These are phyloP conservation scores for Hericium rajendrae DNA, from an alignment of 768 basidiomycete genomes.

Conservation along the genomic window DNA sequence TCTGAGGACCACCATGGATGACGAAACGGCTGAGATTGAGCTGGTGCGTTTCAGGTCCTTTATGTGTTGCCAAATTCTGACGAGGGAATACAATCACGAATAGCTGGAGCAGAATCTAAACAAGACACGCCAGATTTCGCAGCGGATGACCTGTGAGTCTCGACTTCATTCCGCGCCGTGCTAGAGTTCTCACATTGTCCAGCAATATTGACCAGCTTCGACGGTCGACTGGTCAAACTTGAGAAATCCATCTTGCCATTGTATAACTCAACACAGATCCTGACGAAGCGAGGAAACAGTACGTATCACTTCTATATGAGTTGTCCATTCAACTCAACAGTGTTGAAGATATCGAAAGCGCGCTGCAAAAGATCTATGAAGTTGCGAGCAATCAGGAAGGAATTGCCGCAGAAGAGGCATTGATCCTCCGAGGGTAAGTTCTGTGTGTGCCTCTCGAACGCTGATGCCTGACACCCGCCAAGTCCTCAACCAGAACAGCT, in stretches of 20 bases:
- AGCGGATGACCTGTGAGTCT: slow-evolving; percentile 68
- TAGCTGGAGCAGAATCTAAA: slow-evolving; percentile 83
- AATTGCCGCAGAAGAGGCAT: slow-evolving; percentile 65
- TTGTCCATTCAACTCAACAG: not conserved
- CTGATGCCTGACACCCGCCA: not conserved
- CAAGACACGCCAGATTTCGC: slow-evolving; percentile 78
- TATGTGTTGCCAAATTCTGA: not conserved
- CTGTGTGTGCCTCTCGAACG: not conserved
- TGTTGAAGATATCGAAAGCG: slow-evolving; percentile 65
- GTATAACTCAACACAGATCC: slow-evolving; percentile 67
- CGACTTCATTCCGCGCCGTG: too few relatives aligned
- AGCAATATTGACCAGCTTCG: slow-evolving; percentile 82
- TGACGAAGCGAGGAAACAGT: slow-evolving; percentile 70
- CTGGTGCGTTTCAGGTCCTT: slow-evolving; percentile 35
- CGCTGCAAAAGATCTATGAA: slow-evolving; percentile 69
- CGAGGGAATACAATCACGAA: not conserved
- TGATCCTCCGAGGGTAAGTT: slow-evolving; percentile 68
- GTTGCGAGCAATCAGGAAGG: slow-evolving; percentile 68
- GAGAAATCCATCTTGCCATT: slow-evolving; percentile 81
- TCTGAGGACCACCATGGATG: slow-evolving; percentile 25
- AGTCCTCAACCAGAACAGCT: slow-evolving; percentile 70
- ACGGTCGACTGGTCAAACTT: slow-evolving; percentile 69
- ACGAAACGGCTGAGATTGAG: slow-evolving; percentile 67
- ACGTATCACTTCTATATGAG: slow-evolving; percentile 19
- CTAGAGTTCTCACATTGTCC: not conserved